These are phyloP conservation scores for Pterulicium gracile DNA, from an alignment of 1,284 basidiomycete genomes.

Conservation along the genomic window DNA sequence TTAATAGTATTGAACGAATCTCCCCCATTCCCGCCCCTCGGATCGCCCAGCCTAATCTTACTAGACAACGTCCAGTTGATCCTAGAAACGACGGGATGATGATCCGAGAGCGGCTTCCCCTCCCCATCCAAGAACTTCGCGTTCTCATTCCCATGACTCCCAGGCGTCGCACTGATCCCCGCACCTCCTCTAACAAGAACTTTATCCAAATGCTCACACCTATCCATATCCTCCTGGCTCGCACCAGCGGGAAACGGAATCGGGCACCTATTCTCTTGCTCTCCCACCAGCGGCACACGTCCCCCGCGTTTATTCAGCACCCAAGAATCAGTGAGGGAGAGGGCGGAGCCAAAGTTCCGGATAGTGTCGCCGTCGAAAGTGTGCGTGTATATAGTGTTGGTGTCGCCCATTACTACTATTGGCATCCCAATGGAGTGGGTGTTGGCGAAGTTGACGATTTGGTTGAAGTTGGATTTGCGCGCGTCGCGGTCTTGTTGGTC, in stretches of 20 bases:
- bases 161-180: slow-evolving; percentile 15
- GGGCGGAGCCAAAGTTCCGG: slow-evolving; percentile 8
- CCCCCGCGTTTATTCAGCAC: slow-evolving; percentile 14
- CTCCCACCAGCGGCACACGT: slow-evolving; percentile 14
- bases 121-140: slow-evolving; percentile 19
- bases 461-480: slow-evolving; percentile 21
- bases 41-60: slow-evolving; percentile 20
- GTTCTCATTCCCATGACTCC: slow-evolving; percentile 21
- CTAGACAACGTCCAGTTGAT: slow-evolving; percentile 22
- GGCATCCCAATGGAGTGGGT: slow-evolving; percentile 22
- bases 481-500: slow-evolving; percentile 21
- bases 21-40: slow-evolving; percentile 23
- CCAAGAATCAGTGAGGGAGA: slow-evolving; percentile 14
- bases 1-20: slow-evolving; percentile 21
- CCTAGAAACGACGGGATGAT: slow-evolving; percentile 21
- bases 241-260: slow-evolving; percentile 20
- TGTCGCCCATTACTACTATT: slow-evolving; percentile 27
- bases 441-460: slow-evolving; percentile 17
- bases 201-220: slow-evolving; percentile 27
- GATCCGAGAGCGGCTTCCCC: slow-evolving; percentile 23
- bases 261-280: slow-evolving; percentile 10
- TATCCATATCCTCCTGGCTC: slow-evolving; percentile 12
- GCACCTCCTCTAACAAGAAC: slow-evolving; percentile 19
- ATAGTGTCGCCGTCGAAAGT: slow-evolving; percentile 13
- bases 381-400: slow-evolving; percentile 24